Evolutionary conservation across 768 basidiomycete genomes (phyloP).

Genomic region (Hypholoma fasciculare): DNA sequence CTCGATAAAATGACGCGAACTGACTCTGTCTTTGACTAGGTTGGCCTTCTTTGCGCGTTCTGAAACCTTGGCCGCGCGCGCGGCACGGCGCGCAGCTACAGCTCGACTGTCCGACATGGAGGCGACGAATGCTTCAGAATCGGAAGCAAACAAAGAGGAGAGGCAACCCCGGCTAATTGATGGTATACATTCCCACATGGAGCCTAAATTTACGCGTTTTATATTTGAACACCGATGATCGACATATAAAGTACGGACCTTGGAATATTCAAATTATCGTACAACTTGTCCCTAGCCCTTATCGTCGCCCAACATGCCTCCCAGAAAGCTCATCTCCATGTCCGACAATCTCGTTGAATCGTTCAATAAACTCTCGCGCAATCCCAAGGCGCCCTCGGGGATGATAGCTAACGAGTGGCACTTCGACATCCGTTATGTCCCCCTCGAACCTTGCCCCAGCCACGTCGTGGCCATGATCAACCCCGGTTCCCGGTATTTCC

Average conservation of each 20-base stretch:
- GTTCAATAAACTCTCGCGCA: constrained; percentile 26
- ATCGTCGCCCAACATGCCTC: background rate
- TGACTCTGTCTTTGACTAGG: background rate
- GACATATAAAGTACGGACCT: background rate
- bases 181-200: too few species aligned
- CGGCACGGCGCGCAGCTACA: background rate
- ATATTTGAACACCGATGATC: background rate
- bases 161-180: background rate
- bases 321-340: background rate
- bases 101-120: background rate
- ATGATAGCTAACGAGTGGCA: constrained; percentile 30
- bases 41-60: background rate
- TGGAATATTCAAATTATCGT: background rate
- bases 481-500: constrained; percentile 18
- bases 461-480: constrained; percentile 30
- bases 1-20: background rate
- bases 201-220: background rate
- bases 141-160: background rate
- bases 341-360: constrained; percentile 15
- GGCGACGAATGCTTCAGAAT: too few species aligned
- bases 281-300: background rate
- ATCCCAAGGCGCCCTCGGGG: constrained; percentile 17
- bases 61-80: background rate
- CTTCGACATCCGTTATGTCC: constrained; percentile 35
- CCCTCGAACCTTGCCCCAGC: constrained; percentile 28